Percentiles rank a stretch among this genome's conserved stretches.
Conservation (phyloP, 1,139 yeast species). For the Yamadazyma aaseri region DNA sequence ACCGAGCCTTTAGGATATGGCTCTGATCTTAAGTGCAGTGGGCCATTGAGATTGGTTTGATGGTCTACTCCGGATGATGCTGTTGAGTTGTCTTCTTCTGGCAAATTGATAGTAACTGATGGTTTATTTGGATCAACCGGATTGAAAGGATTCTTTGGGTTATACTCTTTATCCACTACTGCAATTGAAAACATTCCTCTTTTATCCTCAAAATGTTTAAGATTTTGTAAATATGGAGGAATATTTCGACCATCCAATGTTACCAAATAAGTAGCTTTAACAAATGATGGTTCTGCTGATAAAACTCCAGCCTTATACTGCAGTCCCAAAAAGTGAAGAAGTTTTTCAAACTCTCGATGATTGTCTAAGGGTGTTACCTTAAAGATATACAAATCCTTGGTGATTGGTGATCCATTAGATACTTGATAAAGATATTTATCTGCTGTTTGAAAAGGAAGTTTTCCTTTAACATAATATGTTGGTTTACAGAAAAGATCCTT, state of each 20-base stretch:
- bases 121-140: constrained; percentile 2
- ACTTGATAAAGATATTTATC: constrained; percentile 56
- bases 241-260: constrained; percentile 34
- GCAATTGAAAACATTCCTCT: constrained; percentile 43
- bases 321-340: constrained; percentile 52
- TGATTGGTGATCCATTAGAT: constrained; percentile 18
- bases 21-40: constrained; percentile 3
- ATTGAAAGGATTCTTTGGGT: constrained; percentile 15
- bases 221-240: constrained; percentile 27
- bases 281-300: constrained; percentile 45
- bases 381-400: constrained; percentile 53
- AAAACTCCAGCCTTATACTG: constrained; percentile 64
- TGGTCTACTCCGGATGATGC: neutral
- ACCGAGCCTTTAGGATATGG: constrained; percentile 8
- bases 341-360: constrained; percentile 37
- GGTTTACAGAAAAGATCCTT: constrained; percentile 29
- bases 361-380: constrained; percentile 30
- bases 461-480: constrained; percentile 58
- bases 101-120: constrained; percentile 3
- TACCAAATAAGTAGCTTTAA: constrained; percentile 66
- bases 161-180: constrained; percentile 46
- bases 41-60: constrained; percentile 1
- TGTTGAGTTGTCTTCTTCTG: constrained; percentile 1
- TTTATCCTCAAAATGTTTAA: constrained; percentile 8
- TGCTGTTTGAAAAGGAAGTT: constrained; percentile 55